These are phyloP conservation scores for Epichloe aotearoae DNA, from an alignment of 2,329 filamentous ascomycete genomes.

Conservation along the genomic window DNA sequence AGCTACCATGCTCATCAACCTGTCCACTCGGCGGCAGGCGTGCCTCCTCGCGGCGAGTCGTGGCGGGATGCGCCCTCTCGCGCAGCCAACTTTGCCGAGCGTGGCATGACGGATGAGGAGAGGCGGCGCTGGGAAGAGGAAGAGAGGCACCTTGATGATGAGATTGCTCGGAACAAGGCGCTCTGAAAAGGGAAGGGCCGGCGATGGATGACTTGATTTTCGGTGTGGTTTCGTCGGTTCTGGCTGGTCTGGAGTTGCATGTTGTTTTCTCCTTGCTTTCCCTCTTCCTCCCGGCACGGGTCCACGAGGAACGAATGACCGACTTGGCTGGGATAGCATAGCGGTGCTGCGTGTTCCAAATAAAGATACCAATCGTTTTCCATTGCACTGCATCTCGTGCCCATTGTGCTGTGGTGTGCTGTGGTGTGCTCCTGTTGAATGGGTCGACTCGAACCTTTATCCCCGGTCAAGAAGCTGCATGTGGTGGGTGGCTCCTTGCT, in stretches of 20 bases:
- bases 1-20: background rate
- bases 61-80: slow-evolving; percentile 21
- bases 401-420: no score
- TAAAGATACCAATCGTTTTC: background rate
- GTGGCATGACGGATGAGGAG: slow-evolving; percentile 46
- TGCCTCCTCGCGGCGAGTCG: background rate
- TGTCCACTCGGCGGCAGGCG: background rate
- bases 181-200: slow-evolving; percentile 9
- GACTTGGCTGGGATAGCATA: background rate
- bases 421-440: no score
- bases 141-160: slow-evolving; percentile 42
- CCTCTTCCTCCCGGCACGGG: background rate
- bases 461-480: no score
- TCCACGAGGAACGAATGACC: background rate
- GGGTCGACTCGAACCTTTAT: no score
- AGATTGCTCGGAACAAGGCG: slow-evolving; percentile 30
- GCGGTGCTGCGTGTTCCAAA: background rate
- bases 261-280: background rate
- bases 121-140: slow-evolving; percentile 32
- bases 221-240: no score
- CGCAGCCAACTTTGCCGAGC: slow-evolving; percentile 38
- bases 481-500: no score
- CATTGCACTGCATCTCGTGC: background rate
- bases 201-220: no score
- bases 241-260: background rate